Evolutionary conservation across 495 filamentous ascomycete genomes (phyloP), one percentile per base, ranked within the genome.

Genomic region (Xylaria bambusicola): DNA sequence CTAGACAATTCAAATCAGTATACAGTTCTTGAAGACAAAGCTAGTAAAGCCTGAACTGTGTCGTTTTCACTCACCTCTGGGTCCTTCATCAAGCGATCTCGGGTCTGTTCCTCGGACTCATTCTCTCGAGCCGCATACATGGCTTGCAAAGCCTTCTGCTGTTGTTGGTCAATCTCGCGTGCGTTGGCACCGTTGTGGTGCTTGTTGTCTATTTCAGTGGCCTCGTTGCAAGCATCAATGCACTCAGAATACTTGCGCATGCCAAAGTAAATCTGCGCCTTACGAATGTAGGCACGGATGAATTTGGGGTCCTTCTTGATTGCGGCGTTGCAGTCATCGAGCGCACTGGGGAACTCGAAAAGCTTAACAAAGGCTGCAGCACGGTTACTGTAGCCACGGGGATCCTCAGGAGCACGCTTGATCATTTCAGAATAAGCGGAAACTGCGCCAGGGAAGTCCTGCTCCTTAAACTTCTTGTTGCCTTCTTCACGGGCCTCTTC

Each of bases 171-270:
- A 65, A 98, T 97, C 80, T 98, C 94, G 18, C 88, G 81, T 1
- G 85, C 77, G 69, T 96, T 90, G 63, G 86, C 89, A 49, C 86
- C 85, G 54, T 85, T 82, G 69, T 81, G 68, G 64, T 80, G 73
- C 53, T 79, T 75, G 23, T 75, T 84, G 71, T 99, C 95, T 17
- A 92, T 83, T 59, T 86, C 82, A 1, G 80, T 75, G 2, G 95
- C 94, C 62, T 92, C 90, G 33, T 84, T 84, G 79, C 92, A 96
- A 18, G 86, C 88, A 69, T 98, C 95, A 42, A 97, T 77, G 66
- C 89, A 96, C 72, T 89, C 92, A 77, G 86, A 96, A 78, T 95
- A 98, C 73, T 99, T 92, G 66, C 92, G 89, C 94, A 99, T 99
- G 56, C 90, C 92, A 61, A 95, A 88, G 70, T 88, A 88, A 15